These are phyloP conservation scores for Crassisporium funariophilum DNA, from an alignment of 768 basidiomycete genomes.

Conservation along the genomic window DNA sequence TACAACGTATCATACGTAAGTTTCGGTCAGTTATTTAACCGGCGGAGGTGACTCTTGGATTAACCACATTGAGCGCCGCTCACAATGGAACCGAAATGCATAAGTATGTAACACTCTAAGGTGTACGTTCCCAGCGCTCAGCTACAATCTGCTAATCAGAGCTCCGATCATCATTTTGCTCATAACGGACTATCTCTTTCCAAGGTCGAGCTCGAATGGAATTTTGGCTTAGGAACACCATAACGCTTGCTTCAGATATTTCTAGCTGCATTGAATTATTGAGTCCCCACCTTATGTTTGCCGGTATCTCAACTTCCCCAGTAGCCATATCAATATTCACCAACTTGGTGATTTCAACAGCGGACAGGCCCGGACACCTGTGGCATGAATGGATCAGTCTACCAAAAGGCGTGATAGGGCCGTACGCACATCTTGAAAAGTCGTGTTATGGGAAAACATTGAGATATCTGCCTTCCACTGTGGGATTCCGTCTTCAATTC, in stretches of 20 bases:
- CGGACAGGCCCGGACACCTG: slow-evolving; percentile 68
- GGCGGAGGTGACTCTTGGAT: too few relatives aligned
- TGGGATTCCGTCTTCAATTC: slow-evolving; percentile 33
- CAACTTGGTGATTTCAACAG: slow-evolving; percentile 70
- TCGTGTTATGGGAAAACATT: slow-evolving; percentile 76
- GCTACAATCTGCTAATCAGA: background rate
- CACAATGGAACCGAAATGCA: too few relatives aligned
- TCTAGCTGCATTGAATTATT: background rate
- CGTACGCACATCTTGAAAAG: slow-evolving; percentile 67
- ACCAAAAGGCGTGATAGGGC: slow-evolving; percentile 3
- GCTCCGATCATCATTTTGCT: slow-evolving; percentile 3
- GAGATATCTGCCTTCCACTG: slow-evolving; percentile 34
- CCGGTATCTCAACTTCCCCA: slow-evolving; percentile 54
- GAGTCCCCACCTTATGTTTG: slow-evolving; percentile 39
- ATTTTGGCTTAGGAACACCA: slow-evolving; percentile 6
- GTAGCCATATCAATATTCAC: slow-evolving; percentile 47
- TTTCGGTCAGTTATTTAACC: too few relatives aligned
- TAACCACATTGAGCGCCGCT: too few relatives aligned
- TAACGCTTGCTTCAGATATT: background rate
- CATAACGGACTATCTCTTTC: slow-evolving; percentile 19
- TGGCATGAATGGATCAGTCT: too few relatives aligned
- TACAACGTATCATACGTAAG: too few relatives aligned
- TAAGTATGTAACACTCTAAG: too few relatives aligned
- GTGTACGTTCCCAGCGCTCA: too few relatives aligned
- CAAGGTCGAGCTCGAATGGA: slow-evolving; percentile 19